Conservation (phyloP, 2,329 filamentous ascomycete species). For the Talaromyces atroroseus region DNA sequence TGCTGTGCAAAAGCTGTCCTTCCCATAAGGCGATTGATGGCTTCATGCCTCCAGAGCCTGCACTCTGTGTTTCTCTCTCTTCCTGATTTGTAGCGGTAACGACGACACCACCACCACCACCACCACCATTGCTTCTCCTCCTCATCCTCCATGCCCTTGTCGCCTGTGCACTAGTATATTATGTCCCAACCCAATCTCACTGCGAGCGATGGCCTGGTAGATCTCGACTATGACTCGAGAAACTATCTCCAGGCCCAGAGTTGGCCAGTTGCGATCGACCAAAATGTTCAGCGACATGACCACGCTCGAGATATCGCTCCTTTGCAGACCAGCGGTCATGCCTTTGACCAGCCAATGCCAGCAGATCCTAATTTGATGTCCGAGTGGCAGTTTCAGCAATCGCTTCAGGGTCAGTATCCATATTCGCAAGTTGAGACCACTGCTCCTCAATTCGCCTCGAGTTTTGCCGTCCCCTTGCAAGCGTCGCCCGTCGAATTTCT, state of each 20-base stretch:
- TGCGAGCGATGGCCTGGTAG: constrained; percentile 41
- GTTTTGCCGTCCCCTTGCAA: constrained; percentile 47
- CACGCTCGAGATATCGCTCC: constrained; percentile 36
- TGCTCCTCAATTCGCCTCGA: constrained; percentile 50
- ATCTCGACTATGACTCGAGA: constrained; percentile 45
- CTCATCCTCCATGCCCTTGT: constrained; percentile 3
- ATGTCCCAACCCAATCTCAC: constrained; percentile 44
- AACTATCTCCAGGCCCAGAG: constrained; percentile 38
- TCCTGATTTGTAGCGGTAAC: constrained; percentile 11
- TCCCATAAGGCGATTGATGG: constrained; percentile 13
- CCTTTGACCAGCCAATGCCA: constrained; percentile 39
- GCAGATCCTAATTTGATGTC: constrained; percentile 41
- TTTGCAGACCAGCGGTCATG: constrained; percentile 40
- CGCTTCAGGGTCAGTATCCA: constrained; percentile 33
- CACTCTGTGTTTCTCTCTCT: constrained; percentile 14
- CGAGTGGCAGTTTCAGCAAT: constrained; percentile 43
- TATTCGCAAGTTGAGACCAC: constrained; percentile 49
- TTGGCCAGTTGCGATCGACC: constrained; percentile 41
- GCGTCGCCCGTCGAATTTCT: constrained; percentile 49
- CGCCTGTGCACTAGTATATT: constrained; percentile 15
- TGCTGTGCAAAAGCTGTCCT: constrained; percentile 20
- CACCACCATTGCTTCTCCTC: background rate
- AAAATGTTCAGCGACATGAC: constrained; percentile 21
- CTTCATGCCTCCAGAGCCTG: constrained; percentile 11
- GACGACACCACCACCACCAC: background rate